Evolutionary conservation across 2,329 filamentous ascomycete genomes (phyloP), one percentile per base, ranked within the genome.

Genomic region (Beauveria sp.): DNA sequence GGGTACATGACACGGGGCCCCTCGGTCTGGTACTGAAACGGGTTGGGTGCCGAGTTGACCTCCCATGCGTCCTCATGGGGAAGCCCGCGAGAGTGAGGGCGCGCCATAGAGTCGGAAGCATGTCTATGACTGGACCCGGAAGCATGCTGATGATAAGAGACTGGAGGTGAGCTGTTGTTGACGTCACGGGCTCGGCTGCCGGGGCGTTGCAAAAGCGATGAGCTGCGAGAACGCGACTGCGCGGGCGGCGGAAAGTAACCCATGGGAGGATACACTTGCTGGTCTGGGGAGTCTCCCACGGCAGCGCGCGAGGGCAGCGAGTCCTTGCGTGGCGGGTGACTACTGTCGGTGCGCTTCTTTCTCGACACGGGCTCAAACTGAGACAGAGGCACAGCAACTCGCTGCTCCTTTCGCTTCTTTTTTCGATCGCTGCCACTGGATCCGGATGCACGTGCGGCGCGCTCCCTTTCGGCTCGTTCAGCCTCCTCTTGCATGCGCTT

Each of bases 401-500:
- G 77, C 59, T 80, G 74, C 59, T 79, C 75, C 65, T 75, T 78
- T 50, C 71, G 71, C 67, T 73, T 73, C 67, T 70, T 77, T 65
- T 70, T 77, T 65, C 72, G 68, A 24, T 73, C 72, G 56, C 69
- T 69, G 28, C 70, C 69, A 50, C 70, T 72, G 28, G 63, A 54
- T 22, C 22, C 55, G 64, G 63, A 59, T 9, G 57, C 57, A n/a
- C 57, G 37, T 30, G 57, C 57, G 16, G 50, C 48, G n/a, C 57
- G 48, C 37, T 59, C 57, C 18, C 57, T 53, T 24, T 62, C 56
- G 22, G 50, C 40, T 41, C 67, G 70, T 63, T 70, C 70, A 46
- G 75, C 72, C 57, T 78, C 75, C 40, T 78, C 77, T 66, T 81
- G 77, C 67, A 85, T 76, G 62, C 87, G 84, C 71, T 85, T 84